phyloP scores from a whole-genome alignment of 495 filamentous ascomycete species.

The Aspergillus sparsus region DNA sequence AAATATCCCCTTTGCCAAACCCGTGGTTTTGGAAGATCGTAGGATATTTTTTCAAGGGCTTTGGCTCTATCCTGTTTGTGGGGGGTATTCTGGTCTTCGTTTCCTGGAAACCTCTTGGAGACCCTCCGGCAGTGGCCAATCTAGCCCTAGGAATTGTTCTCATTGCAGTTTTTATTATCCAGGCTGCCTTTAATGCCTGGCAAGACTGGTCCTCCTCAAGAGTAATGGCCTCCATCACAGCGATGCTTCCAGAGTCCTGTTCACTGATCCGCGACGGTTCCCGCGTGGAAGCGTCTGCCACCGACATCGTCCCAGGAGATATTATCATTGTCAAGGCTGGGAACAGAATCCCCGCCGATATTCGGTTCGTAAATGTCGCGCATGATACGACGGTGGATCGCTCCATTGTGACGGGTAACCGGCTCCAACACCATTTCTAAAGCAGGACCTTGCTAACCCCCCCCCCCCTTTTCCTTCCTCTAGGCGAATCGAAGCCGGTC shows the following conservation, averaged over 20 bases:
- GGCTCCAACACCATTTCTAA: neutral
- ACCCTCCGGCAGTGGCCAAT: slow-evolving; percentile 65
- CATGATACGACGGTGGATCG: slow-evolving; percentile 67
- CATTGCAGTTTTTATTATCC: slow-evolving; percentile 62
- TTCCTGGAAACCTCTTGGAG: slow-evolving; percentile 67
- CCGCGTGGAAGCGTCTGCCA: slow-evolving; percentile 41
- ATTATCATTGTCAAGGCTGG: slow-evolving; percentile 62
- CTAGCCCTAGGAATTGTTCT: slow-evolving; percentile 67
- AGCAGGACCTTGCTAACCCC: neutral
- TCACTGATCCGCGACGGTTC: slow-evolving; percentile 55
- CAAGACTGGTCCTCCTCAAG: slow-evolving; percentile 63
- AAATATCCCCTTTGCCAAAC: slow-evolving; percentile 3
- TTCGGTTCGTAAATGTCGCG: slow-evolving; percentile 63
- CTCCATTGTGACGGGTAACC: slow-evolving; percentile 64
- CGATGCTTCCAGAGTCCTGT: slow-evolving; percentile 67
- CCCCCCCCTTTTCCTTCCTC: slow-evolving; percentile 5
- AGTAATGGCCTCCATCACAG: slow-evolving; percentile 65
- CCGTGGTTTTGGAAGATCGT: slow-evolving; percentile 2
- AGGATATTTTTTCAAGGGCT: slow-evolving; percentile 67
- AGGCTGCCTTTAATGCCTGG: slow-evolving; percentile 68
- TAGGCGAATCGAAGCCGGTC: slow-evolving; percentile 61
- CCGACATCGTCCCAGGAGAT: slow-evolving; percentile 67
- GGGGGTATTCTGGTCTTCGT: slow-evolving; percentile 66
- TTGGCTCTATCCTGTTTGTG: slow-evolving; percentile 63
- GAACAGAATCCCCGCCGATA: slow-evolving; percentile 68